Evolutionary conservation across 805 yeast species (phyloP).

Genomic region (Ogataea nitratoaversa): DNA sequence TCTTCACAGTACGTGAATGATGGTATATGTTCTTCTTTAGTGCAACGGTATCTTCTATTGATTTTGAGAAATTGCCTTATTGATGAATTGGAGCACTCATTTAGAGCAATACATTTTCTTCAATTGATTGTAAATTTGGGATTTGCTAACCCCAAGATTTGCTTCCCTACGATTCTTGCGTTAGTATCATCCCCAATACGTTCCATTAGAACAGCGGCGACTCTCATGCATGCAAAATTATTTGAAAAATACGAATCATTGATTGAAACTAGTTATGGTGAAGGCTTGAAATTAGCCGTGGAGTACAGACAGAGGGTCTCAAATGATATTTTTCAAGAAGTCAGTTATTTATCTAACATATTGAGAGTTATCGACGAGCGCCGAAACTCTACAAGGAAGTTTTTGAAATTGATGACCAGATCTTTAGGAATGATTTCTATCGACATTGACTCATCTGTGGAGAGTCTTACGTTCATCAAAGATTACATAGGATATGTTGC

Average conservation of each 20-base stretch:
- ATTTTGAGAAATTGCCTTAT: constrained; percentile 47
- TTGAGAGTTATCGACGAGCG: constrained; percentile 39
- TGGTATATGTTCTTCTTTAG: constrained; percentile 70
- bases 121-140: constrained; percentile 59
- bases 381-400: constrained; percentile 37
- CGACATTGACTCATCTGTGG: constrained; percentile 5
- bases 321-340: constrained; percentile 25
- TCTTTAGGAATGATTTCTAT: constrained; percentile 26
- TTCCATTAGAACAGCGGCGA: constrained; percentile 44
- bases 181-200: constrained; percentile 50
- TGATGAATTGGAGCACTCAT: constrained; percentile 41
- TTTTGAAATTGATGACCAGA: constrained; percentile 33
- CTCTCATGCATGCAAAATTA: constrained; percentile 48
- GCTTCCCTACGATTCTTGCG: constrained; percentile 68
- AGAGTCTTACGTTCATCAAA: constrained; percentile 13
- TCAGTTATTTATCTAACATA: constrained; percentile 35
- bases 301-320: constrained; percentile 35
- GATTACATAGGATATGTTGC: constrained; percentile 33
- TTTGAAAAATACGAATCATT: constrained; percentile 68
- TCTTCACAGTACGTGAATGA: constrained; percentile 50
- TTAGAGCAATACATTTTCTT: constrained; percentile 50
- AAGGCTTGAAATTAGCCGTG: constrained; percentile 57
- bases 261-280: constrained; percentile 59
- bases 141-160: constrained; percentile 67
- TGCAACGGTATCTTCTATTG: constrained; percentile 52